Base-by-base conservation (phyloP, 495 filamentous ascomycete species). In the Podospora anserina region DNA sequence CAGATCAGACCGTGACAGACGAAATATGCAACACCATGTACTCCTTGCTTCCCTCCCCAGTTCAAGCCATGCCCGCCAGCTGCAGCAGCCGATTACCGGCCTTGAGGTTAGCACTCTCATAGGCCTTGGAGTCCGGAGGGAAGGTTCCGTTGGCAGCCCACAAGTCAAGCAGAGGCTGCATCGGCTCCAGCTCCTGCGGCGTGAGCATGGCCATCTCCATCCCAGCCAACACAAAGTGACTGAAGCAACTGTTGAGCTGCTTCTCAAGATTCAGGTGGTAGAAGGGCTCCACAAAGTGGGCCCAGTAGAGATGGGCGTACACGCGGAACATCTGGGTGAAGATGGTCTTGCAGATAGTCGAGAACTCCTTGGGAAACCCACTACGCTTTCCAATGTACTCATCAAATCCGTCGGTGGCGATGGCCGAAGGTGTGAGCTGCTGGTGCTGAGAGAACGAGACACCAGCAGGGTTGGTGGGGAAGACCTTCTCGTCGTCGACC, bases 241-340 rank as follows among this genome's bases (percentile, higher is more conserved):
- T 91, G 78, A 97, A 97, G 80, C 92, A 95, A 78, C 92, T 96
- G 84, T 97, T 97, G 63, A 97, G 85, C 72, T 92, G 89, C 81
- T 92, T 91, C 73, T 92, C 88, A 64, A 90, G 86, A 79, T 88
- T 91, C 66, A 94, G 85, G 72, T 94, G 90, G 82, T 91, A 94
- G 80, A 92, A 92, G 11, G 91, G 91, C 63, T 92, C 89, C 65
- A 89, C 74, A 82, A 90, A 94, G 80, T 94, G 91, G 7, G 88
- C 87, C 83, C 92, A 92, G 82, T 94, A 94, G 30, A 94, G 84
- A 80, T 97, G 94, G 44, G 92, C 90, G 72, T 97, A 97, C 78
- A 94, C 92, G 53, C 94, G 92, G 85, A 97, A 95, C 90, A 97
- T 97, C 80, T 97, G 94, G 70, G 93, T 89, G 85, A 94, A 96